Percentiles rank a stretch among this genome's conserved stretches.
These are phyloP conservation scores for Effrenium voratum DNA, from an alignment of 73 alveolate species.

Conservation along the genomic window DNA sequence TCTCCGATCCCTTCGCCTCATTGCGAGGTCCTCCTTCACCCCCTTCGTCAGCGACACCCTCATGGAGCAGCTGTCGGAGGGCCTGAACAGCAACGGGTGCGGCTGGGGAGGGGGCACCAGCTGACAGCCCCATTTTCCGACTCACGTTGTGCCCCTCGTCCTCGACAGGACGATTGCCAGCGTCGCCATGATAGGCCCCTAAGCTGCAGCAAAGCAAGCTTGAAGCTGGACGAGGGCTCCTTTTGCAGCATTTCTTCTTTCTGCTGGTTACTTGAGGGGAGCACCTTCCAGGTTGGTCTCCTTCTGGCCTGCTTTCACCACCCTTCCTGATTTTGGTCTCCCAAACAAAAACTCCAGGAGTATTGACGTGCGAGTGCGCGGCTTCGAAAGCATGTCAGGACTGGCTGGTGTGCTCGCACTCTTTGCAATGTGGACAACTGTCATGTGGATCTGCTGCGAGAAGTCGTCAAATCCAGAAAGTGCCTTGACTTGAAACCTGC, in stretches of 20 bases:
- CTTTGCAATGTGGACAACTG: not conserved
- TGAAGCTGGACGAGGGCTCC: too few relatives aligned
- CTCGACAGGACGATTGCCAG: constrained; percentile 56
- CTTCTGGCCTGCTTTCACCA: too few relatives aligned
- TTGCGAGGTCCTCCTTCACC: not conserved
- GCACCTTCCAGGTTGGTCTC: too few relatives aligned
- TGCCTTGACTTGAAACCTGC: not conserved
- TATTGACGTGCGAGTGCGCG: too few relatives aligned
- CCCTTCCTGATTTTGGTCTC: too few relatives aligned
- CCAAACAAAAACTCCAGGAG: too few relatives aligned
- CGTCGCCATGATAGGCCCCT: constrained; percentile 72
- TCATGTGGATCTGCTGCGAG: constrained; percentile 76
- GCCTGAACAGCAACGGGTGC: constrained; percentile 53
- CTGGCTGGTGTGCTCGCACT: constrained; percentile 22
- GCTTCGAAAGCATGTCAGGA: too few relatives aligned
- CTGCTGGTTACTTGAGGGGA: too few relatives aligned
- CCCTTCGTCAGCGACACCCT: constrained; percentile 28
- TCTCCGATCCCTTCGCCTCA: too few relatives aligned
- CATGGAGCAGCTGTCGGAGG: constrained; percentile 58
- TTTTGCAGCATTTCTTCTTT: too few relatives aligned
- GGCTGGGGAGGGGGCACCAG: too few relatives aligned
- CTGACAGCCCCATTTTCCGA: too few relatives aligned
- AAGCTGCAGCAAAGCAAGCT: not conserved
- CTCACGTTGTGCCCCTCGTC: not conserved
- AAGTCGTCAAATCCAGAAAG: not conserved